Base-by-base conservation (phyloP, 805 yeast species). In the Candida palmyrensis region DNA sequence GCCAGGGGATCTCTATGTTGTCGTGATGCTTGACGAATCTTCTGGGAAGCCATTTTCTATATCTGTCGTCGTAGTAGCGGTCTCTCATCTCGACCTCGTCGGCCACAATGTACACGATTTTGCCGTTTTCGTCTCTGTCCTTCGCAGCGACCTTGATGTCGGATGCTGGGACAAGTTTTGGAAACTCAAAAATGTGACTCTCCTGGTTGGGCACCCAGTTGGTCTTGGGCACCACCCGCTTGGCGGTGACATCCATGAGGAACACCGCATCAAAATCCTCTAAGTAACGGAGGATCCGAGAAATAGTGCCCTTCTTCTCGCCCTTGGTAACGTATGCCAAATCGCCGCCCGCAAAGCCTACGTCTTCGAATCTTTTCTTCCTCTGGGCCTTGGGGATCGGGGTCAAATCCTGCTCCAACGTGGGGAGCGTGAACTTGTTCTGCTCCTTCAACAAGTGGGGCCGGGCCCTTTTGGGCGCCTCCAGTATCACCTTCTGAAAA, bases 1-100 rank as follows among this genome's bases (percentile, higher is more conserved):
- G 96, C 95, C 95, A 90, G 34, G 97, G 97, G 32, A 89, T 79
- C 41, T 78, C 74, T 33, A 86, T 63, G 33, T 77, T 72, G 26
- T 73, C 75, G 46, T 82, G 79, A 44, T 83, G 79, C 42, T 73
- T 73, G 17, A 89, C 86, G 45, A 77, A 75, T 57, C 97, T 76
- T 38, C 75, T 75, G 19, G 95, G 95, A 65, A 86, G 60, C 70
- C 81, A 73, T 48, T 68, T 68, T 52, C 79, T 80, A 57, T 81
- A 79, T 44, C 81, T 75, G 28, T 74, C 75, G 51, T 88, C 95
- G 55, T 73, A 90, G 51, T 82, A 81, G 32, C 66, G 59, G 15
- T 85, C 95, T 32, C 72, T 73, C 51, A 78, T 77, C 18, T 70
- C 77, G 13, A 90, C 52, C 28, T 78, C 77, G 46, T 84, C 82